Evolutionary conservation across 768 basidiomycete genomes (phyloP).

Genomic region (Pisolithus sp.): DNA sequence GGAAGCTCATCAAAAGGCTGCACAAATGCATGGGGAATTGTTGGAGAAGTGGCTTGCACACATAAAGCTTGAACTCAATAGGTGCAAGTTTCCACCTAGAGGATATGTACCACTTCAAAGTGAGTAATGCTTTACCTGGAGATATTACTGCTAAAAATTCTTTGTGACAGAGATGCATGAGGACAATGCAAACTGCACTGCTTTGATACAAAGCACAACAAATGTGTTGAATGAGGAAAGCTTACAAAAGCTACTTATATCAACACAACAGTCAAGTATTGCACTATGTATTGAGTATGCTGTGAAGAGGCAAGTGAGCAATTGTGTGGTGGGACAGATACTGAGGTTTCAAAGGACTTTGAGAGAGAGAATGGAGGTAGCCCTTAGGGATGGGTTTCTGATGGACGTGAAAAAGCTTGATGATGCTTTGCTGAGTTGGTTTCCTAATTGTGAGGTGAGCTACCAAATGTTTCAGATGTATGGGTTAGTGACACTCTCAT

Average conservation of each 20-base stretch:
- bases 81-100: neutral
- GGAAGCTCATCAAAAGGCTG: slow-evolving; percentile 7
- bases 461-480: too few species aligned
- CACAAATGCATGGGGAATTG: slow-evolving; percentile 7
- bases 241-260: neutral
- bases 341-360: too few species aligned
- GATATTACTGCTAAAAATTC: neutral
- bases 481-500: too few species aligned
- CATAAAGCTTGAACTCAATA: neutral
- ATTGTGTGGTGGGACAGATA: neutral
- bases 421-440: too few species aligned
- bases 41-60: neutral
- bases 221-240: neutral
- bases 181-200: neutral
- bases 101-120: neutral
- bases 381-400: too few species aligned
- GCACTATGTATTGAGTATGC: too few species aligned
- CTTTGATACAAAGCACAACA: neutral
- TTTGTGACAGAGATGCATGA: neutral
- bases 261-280: neutral
- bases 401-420: too few species aligned
- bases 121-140: too few species aligned
- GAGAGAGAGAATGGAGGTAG: too few species aligned
- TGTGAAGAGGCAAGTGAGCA: neutral
- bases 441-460: too few species aligned